Conservation (phyloP, 2,329 filamentous ascomycete genomes). For the Coccinonectria pachysandricola region DNA sequence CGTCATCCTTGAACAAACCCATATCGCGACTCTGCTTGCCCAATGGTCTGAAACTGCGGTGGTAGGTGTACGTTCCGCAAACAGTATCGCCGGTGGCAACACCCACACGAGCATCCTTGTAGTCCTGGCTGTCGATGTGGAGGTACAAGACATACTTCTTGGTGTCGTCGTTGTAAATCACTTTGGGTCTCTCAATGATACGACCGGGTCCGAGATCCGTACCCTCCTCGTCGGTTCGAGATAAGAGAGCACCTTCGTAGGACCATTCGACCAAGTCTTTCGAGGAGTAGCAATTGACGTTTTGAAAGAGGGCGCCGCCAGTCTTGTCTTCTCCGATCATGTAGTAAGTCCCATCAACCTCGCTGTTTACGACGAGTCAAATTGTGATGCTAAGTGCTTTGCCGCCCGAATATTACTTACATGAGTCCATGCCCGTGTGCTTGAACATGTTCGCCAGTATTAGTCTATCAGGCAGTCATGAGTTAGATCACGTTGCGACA, state of each 20-base stretch:
- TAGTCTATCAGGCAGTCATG: slow-evolving; percentile 20
- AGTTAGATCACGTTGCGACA: accelerated
- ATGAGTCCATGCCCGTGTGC: slow-evolving; percentile 58
- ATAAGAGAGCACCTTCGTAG: slow-evolving; percentile 48
- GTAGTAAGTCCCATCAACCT: slow-evolving; percentile 48
- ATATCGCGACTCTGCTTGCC: slow-evolving; percentile 41
- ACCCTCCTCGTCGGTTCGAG: slow-evolving; percentile 26
- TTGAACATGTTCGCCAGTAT: slow-evolving; percentile 47
- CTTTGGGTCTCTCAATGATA: slow-evolving; percentile 57
- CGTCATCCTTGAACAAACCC: slow-evolving; percentile 51
- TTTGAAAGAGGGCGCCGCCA: slow-evolving; percentile 48
- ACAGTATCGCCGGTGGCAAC: slow-evolving; percentile 49
- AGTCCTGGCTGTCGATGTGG: slow-evolving; percentile 53
- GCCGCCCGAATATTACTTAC: slow-evolving; percentile 25
- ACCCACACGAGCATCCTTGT: slow-evolving; percentile 53
- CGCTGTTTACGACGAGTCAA: background rate
- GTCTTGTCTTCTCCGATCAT: slow-evolving; percentile 62
- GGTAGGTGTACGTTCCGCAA: slow-evolving; percentile 45
- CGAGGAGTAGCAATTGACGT: slow-evolving; percentile 58
- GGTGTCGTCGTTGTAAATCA: slow-evolving; percentile 56
- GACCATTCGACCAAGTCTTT: slow-evolving; percentile 54
- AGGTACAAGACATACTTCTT: slow-evolving; percentile 58
- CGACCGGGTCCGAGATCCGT: slow-evolving; percentile 51
- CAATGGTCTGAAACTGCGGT: slow-evolving; percentile 25
- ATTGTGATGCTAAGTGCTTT: accelerated